Evolutionary conservation across 352 stramenopile genomes (phyloP), one percentile per base, ranked within the genome.

Genomic region (Globisporangium abappressorium): DNA sequence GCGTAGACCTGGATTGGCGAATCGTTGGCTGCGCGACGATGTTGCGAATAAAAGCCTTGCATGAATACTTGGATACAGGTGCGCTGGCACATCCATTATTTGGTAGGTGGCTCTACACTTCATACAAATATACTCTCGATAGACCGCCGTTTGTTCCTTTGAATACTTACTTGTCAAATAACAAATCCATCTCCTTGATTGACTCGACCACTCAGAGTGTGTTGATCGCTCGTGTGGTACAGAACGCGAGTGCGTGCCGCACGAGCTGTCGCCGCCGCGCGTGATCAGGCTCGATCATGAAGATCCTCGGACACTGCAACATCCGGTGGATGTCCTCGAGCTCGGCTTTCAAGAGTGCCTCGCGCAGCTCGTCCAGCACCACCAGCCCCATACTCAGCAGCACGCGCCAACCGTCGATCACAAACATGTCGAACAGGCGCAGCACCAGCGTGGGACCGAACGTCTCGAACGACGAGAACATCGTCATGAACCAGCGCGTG

Each of bases 401-500:
- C 28, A 91, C 82, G 22, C 87, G 82, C 82, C 85, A 92, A 11
- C 87, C 83, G 63, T 94, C 87, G 64, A 94, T 82, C 47, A 90
- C 81, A 57, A 91, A 94, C 20, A 91, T 78, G 51, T 94, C 87
- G n/a, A 94, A 71, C 15, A 94, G 54, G 4, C 80, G 83, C 15
- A 84, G 80, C 58, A 91, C 87, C 18, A 94, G 72, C 38, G 72
- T 77, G 24, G 83, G 82, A 4, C 84, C 75, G 51, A 90, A 80
- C n/a, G 87, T 92, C 63, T 94, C 84, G 58, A 91, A 92, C 0
- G 84, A 88, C 15, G 87, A 89, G 49, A 93, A 94, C 57, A 91
- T 85, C n/a, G 87, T 94, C 69, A 94, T 75, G 64, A 94, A 94
- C 87, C 87, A 94, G 30, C 87, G 84, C 14, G 87, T 86, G 9